Base-by-base conservation (phyloP, 2,329 filamentous ascomycete species). In the Monosporascus sp. region DNA sequence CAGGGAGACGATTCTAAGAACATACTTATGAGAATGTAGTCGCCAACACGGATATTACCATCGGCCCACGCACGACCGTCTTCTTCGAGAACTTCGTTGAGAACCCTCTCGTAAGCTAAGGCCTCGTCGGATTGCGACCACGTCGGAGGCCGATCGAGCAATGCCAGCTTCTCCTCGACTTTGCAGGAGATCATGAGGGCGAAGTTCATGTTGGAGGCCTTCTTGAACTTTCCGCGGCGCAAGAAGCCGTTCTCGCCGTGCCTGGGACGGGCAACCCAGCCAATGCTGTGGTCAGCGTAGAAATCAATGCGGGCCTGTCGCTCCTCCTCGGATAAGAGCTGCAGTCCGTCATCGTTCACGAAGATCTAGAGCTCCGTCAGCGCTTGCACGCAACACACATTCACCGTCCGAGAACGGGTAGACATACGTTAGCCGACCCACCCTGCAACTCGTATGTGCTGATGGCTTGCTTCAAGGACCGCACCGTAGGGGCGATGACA, bases 191-290 rank as follows among this genome's bases (percentile, higher is more conserved):
- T 70, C 60, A 78, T 79, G 53, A 89, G 73, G 3, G 78, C 85
- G 62, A 84, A 89, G 67, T 89, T 89, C 86, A 89, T 89, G 72
- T 89, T 89, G 27, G 84, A 88, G 1, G 85, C 84, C 70, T 88
- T 87, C 72, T 88, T 88, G 74, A 87, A 88, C 65, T 87, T 87
- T 51, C 85, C 85, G 25, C 67, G 66, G 17, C 67, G 66, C 54
- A 73, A 59, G 67, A 87, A 87, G 20, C 82, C 82, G 56, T 84
- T 77, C 58, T 83, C 81, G 46, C 81, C 82, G 57, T 87, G 80
- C 61, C 77, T 79, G 15, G 85, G 85, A 27, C 85, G 81, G 18
- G 84, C 83, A 1, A 86, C 82, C 84, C 84, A 87, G 48, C 85
- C 85, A 60, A 87, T 87, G 64, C 80, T 85, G 68, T 87, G 81